Base-by-base conservation (phyloP, 2,329 filamentous ascomycete genomes). In the Fusarium subtropicale region DNA sequence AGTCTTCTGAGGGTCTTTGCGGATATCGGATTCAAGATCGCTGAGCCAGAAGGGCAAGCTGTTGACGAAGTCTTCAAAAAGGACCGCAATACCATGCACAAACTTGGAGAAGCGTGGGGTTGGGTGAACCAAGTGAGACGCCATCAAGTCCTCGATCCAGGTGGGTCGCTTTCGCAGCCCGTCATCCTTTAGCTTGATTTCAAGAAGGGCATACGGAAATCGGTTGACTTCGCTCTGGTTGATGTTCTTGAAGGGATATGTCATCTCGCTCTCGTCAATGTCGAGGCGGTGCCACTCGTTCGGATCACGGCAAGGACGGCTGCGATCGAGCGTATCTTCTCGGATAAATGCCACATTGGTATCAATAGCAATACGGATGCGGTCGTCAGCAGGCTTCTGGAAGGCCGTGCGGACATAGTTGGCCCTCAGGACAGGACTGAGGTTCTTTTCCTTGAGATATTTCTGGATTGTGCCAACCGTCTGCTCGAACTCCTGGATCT, bases 31-130 rank as follows among this genome's bases (percentile, higher is more conserved):
- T 77, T 97, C 95, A 44, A 98, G 86, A 67, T 97, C 92, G 74
- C 91, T 91, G 34, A 98, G 87, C 96, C 96, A 99, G 83, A 98
- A 97, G 16, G 96, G 96, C 75, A 98, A 90, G 67, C 89, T 94
- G 81, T 98, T 98, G 79, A 99, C 94, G 76, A 97, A 89, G 79
- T 99, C 93, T 75, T 98, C 96, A 72, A 98, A 98, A 3, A 99
- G 85, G 39, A 91, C 90, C 10, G 95, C 94, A 7, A 97, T 90
- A 65, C 96, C 96, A 75, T 99, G 95, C 4, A 97, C 92, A 74
- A 98, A 99, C 79, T 99, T 99, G 74, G 94, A 97, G 82, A 99
- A 99, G 52, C 92, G 89, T 2, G 94, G 93, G 0, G 92, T 90
- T 46, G 94, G 90, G 77, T 97, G 94, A 68, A 99, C 92, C 7